phyloP scores from a whole-genome alignment of 2,329 filamentous ascomycete species.

The Grosmannia penicillata region DNA sequence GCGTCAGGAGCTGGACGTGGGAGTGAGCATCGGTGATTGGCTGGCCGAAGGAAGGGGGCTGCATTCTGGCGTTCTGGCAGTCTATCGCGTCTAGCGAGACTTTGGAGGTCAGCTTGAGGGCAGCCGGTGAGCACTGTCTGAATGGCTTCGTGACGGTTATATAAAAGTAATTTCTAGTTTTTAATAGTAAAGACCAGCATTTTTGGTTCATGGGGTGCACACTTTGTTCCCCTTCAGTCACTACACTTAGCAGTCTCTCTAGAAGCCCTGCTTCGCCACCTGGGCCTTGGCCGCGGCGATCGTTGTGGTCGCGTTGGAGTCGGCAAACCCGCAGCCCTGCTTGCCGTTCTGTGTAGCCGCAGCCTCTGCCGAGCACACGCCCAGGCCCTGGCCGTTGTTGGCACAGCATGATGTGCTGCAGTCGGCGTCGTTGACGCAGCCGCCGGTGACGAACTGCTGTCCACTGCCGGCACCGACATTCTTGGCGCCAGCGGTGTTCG shows the following conservation, averaged over 20 bases:
- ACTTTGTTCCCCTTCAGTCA: no score
- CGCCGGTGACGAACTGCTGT: slow-evolving; percentile 19
- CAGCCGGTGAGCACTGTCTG: no score
- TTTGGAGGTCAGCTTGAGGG: no score
- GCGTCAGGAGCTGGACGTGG: background rate
- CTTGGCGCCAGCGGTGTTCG: slow-evolving; percentile 18
- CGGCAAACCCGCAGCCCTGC: slow-evolving; percentile 18
- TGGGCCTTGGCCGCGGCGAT: slow-evolving; percentile 18
- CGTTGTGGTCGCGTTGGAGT: slow-evolving; percentile 16
- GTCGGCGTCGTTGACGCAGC: slow-evolving; percentile 18
- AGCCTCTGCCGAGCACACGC: slow-evolving; percentile 18
- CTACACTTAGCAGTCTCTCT: slow-evolving; percentile 2
- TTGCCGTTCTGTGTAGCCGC: slow-evolving; percentile 19
- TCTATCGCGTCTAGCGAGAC: no score
- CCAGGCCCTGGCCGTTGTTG: slow-evolving; percentile 15
- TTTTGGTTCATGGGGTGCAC: no score
- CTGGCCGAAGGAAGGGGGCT: no score
- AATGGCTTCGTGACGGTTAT: no score
- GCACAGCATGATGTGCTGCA: slow-evolving; percentile 16
- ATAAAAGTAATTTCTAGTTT: no score
- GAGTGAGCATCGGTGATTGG: background rate
- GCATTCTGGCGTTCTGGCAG: no score
- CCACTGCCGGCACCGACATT: slow-evolving; percentile 16
- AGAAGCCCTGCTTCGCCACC: slow-evolving; percentile 18
- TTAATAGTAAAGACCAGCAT: no score